Evolutionary conservation across 192 early-diverging fungal genomes (phyloP).

Genomic region (Pilaira anomala): DNA sequence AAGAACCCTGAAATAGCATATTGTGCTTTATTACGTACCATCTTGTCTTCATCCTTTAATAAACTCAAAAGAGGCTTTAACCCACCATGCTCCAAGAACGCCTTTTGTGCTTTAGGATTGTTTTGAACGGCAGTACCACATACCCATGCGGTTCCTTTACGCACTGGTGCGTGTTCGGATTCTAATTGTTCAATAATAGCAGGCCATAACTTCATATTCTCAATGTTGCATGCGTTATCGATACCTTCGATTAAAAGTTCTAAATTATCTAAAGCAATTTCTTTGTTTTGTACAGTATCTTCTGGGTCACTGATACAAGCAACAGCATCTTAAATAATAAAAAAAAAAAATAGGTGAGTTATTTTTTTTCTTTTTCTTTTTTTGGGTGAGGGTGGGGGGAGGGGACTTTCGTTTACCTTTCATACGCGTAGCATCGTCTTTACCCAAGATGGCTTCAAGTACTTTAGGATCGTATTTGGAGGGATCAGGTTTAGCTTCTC

Average conservation of each 20-base stretch:
- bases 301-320: slow-evolving; percentile 59
- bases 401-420: slow-evolving; percentile 43
- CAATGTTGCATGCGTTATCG: slow-evolving; percentile 84
- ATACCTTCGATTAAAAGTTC: slow-evolving; percentile 85
- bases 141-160: slow-evolving; percentile 82
- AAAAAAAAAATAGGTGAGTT: background rate
- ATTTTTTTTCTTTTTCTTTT: too few species aligned
- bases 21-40: slow-evolving; percentile 63
- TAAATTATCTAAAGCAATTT: slow-evolving; percentile 87
- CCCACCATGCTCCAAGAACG: slow-evolving; percentile 53
- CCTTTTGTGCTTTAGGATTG: slow-evolving; percentile 80
- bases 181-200: slow-evolving; percentile 59
- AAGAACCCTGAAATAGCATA: slow-evolving; percentile 70
- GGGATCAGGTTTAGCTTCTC: slow-evolving; percentile 38
- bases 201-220: slow-evolving; percentile 87
- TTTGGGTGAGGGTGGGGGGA: background rate
- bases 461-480: slow-evolving; percentile 72
- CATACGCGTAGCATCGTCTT: slow-evolving; percentile 85
- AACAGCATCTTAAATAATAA: slow-evolving; percentile 60
- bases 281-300: slow-evolving; percentile 62
- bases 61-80: slow-evolving; percentile 45
- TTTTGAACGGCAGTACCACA: slow-evolving; percentile 93
- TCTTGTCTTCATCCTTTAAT: slow-evolving; percentile 36
- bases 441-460: slow-evolving; percentile 91
- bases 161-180: slow-evolving; percentile 52